Conservation (phyloP, 257 asterid species). For the Scutellaria barbata region DNA sequence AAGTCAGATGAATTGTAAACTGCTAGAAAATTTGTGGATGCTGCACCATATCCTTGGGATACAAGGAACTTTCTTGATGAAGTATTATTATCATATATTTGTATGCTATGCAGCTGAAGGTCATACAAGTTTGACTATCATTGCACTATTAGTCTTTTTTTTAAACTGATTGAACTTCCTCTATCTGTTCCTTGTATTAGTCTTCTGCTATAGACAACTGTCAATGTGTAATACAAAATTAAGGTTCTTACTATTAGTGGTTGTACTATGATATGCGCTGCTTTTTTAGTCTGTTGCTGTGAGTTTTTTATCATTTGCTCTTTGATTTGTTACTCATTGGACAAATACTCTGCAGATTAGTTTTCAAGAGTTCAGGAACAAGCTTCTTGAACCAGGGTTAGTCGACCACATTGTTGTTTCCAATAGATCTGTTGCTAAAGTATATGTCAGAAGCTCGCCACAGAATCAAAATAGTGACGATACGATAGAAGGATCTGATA, state of each 20-base stretch:
- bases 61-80: not conserved
- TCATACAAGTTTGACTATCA: conserved; percentile 8
- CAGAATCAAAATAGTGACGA: conserved; percentile 43
- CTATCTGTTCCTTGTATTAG: conserved; percentile 11
- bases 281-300: conserved; percentile 21
- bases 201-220: not conserved
- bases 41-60: not conserved
- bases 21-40: not conserved
- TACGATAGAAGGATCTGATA: conserved; percentile 47
- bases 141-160: conserved; percentile 12
- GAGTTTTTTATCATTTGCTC: conserved; percentile 21
- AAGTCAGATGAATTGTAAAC: not conserved
- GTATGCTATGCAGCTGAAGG: conserved; percentile 18
- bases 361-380: conserved; percentile 93
- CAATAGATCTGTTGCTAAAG: conserved; percentile 82
- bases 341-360: conserved; percentile 67
- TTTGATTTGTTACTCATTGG: conserved; percentile 26
- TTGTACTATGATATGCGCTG: conserved; percentile 6
- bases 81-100: not conserved
- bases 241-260: conserved; percentile 23
- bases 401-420: conserved; percentile 85
- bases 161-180: not conserved
- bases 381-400: conserved; percentile 87
- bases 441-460: conserved; percentile 71
- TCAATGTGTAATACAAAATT: conserved; percentile 18